Percentiles rank a stretch among this genome's conserved stretches.
Evolutionary conservation across 805 yeast species (phyloP).

Genomic region (Kockiozyma suomiensis): DNA sequence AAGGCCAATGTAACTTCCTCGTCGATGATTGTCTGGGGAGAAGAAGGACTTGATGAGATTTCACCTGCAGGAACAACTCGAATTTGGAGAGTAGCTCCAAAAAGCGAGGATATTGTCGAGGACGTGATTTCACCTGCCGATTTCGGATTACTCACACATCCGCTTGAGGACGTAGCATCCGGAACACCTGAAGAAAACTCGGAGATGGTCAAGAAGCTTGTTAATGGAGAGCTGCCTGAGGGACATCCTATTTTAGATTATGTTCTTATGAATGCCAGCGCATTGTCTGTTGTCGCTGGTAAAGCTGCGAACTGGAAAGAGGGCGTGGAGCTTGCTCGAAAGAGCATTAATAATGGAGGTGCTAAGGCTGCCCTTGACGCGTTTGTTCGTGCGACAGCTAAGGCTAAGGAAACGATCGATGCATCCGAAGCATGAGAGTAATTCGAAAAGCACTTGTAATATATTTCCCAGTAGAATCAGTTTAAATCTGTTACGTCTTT

Average conservation of each 20-base stretch:
- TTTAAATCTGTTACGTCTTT: too few species aligned
- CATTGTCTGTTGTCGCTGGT: conserved; percentile 79
- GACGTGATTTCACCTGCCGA: conserved; percentile 50
- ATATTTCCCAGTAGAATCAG: too few species aligned
- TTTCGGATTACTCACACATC: conserved; percentile 78
- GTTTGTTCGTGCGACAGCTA: conserved; percentile 49
- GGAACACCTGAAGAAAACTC: conserved; percentile 92
- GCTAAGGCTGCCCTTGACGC: conserved; percentile 62
- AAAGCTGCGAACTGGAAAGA: conserved; percentile 63
- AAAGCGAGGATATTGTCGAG: conserved; percentile 26
- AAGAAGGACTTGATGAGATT: conserved; percentile 88
- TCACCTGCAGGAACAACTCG: conserved; percentile 84
- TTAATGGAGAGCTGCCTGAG: conserved; percentile 48
- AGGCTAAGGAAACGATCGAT: conserved; percentile 20
- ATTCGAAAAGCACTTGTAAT: too few species aligned
- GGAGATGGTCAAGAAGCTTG: conserved; percentile 51
- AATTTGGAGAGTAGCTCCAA: conserved; percentile 68
- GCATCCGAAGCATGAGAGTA: neutral
- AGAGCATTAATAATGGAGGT: conserved; percentile 65
- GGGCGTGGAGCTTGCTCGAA: conserved; percentile 75
- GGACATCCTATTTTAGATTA: conserved; percentile 74
- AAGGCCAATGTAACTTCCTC: conserved; percentile 47
- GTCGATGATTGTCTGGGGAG: conserved; percentile 92
- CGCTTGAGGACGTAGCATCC: conserved; percentile 66
- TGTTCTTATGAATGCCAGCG: conserved; percentile 87